Base-by-base conservation (phyloP, 306 rosid genomes). In the Dalbergia cochinchinensis region DNA sequence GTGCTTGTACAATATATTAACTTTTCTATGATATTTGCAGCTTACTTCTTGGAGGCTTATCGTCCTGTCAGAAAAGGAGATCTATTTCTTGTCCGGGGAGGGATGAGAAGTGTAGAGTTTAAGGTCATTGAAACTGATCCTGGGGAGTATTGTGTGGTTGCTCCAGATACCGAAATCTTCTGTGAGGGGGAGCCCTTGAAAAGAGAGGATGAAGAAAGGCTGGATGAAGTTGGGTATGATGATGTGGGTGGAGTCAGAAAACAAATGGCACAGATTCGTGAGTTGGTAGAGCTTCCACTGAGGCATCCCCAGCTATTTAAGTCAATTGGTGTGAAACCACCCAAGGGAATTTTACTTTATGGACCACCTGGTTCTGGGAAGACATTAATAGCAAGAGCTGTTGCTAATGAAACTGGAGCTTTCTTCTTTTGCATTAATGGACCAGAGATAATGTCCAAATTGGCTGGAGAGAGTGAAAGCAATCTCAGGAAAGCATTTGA, bases 261-360 rank as follows among this genome's bases (percentile, higher is more conserved):
- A 86, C 90, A 90, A 81, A 90, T 90, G 94, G 90, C 94, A 63
- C 91, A 90, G 66, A 90, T 90, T 69, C 90, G 90, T 37, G 94
- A 88, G 42, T 85, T 90, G 85, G 94, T 90, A 22, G 92, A 90
- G 82, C 85, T 88, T 64, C 91, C 94, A 12, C 71, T 90, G 61
- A 86, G 94, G 84, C 91, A 90, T 82, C 94, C 90, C 63, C 94
- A 90, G 33, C 90, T 86, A 61, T 88, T 90, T 18, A 86, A 90
- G 47, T 83, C 92, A n/a, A 90, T 88, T 80, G 94, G 94, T 64
- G 94, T 88, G 67, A 90, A 90, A 58, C 92, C 94, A 54, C 94
- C 94, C 2, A 88, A 88, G 53, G 92, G 94, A 78, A 90, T 90
- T 88, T 69, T 90, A 59, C 90, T 88, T 61, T 90, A 86, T 72